Conservation (phyloP, 257 asterid genomes). For the Mitragyna speciosa region DNA sequence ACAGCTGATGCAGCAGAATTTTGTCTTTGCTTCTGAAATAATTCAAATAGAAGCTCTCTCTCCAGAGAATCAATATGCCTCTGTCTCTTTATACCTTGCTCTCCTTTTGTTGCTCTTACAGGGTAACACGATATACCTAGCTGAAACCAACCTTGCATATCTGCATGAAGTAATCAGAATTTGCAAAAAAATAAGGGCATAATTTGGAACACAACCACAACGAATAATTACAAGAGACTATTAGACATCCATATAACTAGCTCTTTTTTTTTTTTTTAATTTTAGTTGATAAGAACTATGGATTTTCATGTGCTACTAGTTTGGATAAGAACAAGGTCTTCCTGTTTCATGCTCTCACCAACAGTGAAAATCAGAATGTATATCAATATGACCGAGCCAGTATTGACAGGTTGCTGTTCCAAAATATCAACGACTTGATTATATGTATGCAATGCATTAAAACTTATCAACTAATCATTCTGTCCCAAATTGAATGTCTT, state of each 20-base stretch:
- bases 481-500: not conserved
- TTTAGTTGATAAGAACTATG: not conserved
- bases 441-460: not conserved
- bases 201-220: not conserved
- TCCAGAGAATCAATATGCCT: conserved; percentile 57
- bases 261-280: no score
- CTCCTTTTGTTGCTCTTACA: conserved; percentile 42
- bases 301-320: not conserved
- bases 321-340: not conserved
- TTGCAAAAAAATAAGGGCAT: conserved; percentile 19
- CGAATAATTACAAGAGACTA: conserved; percentile 10
- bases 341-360: not conserved
- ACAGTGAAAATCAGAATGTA: not conserved
- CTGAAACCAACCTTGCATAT: conserved; percentile 83
- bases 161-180: conserved; percentile 46
- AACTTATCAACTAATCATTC: not conserved
- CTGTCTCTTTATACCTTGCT: conserved; percentile 54
- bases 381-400: not conserved
- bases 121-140: conserved; percentile 88
- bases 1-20: conserved; percentile 50
- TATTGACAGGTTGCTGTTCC: not conserved
- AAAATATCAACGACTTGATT: not conserved
- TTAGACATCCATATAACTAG: not conserved
- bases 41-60: conserved; percentile 57
- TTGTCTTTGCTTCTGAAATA: conserved; percentile 82